Conservation (phyloP, 2,329 filamentous ascomycete species). For the Cladosporium sp. region DNA sequence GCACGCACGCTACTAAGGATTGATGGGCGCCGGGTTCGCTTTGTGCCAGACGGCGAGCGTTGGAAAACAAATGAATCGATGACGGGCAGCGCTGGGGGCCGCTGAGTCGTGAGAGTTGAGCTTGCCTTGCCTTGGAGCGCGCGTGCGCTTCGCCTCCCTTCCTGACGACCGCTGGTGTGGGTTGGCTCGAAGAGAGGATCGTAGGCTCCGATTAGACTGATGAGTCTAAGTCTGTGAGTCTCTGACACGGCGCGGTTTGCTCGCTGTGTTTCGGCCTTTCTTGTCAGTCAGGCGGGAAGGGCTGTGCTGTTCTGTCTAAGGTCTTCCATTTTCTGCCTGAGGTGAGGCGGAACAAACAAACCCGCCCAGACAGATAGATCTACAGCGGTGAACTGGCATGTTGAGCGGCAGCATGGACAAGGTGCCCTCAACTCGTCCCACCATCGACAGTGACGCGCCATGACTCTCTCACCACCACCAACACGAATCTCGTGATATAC, state of each 20-base stretch:
- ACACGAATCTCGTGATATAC: neutral
- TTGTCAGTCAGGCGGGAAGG: neutral
- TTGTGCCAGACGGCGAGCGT: conserved; percentile 13
- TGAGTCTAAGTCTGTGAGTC: neutral
- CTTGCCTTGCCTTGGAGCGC: neutral
- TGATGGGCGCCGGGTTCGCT: neutral
- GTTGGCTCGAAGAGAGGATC: neutral
- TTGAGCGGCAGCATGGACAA: neutral
- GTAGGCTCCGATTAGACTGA: neutral
- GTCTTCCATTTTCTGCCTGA: neutral
- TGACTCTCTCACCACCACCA: neutral
- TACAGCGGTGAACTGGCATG: neutral
- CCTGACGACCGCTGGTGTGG: neutral
- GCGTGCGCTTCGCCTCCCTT: neutral
- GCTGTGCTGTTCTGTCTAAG: neutral
- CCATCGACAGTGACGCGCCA: neutral
- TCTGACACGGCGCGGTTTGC: neutral
- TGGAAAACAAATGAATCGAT: conserved; percentile 9
- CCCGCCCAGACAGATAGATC: neutral
- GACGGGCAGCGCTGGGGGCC: neutral
- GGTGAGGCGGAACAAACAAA: neutral
- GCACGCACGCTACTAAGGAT: conserved; percentile 7
- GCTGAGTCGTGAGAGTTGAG: neutral
- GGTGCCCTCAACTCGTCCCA: neutral
- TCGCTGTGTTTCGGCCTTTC: neutral